phyloP scores from a whole-genome alignment of 2,329 filamentous ascomycete genomes.

The Trichoderma atroviride region DNA sequence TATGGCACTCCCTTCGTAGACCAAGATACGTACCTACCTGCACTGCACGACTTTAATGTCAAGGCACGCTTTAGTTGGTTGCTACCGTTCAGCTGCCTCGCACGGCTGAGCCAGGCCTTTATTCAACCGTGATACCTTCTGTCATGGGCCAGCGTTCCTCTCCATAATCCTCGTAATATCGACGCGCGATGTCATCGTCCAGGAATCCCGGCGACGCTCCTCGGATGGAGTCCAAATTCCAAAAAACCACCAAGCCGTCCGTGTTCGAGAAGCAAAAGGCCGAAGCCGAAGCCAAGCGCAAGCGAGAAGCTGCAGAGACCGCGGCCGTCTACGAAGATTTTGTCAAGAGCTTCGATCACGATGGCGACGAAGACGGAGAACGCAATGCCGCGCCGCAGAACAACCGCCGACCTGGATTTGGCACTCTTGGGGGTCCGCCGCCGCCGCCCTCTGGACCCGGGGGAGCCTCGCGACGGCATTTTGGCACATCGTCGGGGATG shows the following conservation, averaged over 20 bases:
- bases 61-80: not conserved
- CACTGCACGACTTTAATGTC: not conserved
- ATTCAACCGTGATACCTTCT: not conserved
- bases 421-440: conserved; percentile 18
- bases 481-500: conserved; percentile 53
- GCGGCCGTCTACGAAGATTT: conserved; percentile 87
- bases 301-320: conserved; percentile 82
- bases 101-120: not conserved
- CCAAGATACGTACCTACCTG: not conserved
- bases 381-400: conserved; percentile 29
- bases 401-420: conserved; percentile 36
- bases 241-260: conserved; percentile 80
- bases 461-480: conserved; percentile 62
- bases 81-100: not conserved
- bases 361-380: conserved; percentile 51
- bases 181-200: conserved; percentile 49
- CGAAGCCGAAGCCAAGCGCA: conserved; percentile 85
- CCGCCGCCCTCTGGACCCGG: conserved; percentile 28
- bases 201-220: conserved; percentile 63
- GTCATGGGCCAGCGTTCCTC: conserved; percentile 7
- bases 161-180: not conserved
- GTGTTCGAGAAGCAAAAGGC: conserved; percentile 86
- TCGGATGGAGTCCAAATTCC: conserved; percentile 74
- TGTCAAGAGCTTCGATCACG: conserved; percentile 74
- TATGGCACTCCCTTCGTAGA: not conserved